Base-by-base conservation (phyloP, 768 basidiomycete genomes). In the Tulasnella sp. region DNA sequence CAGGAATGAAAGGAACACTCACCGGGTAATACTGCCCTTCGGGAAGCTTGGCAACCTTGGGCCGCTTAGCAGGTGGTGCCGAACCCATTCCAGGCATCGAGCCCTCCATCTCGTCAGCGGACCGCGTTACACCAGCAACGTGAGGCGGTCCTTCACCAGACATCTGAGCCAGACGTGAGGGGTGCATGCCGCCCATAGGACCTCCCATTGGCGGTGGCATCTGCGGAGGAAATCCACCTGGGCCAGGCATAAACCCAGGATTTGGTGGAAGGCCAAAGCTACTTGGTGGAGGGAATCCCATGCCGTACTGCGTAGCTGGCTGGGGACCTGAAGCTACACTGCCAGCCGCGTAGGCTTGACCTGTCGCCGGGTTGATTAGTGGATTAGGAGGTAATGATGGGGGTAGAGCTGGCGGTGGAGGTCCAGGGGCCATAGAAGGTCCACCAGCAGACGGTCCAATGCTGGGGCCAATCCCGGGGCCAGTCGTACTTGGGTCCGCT, bases 281-380 rank as follows among this genome's bases (percentile, higher is more conserved):
- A 37, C 61, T 20, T 44, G 79, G 55, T 61, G 42, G 23, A 13
- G 73, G 73, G 48, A 89, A 86, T 81, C 89, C 91, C 75, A 88
- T n/a, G 40, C 26, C 73, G 26, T 83, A 82, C 46, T 77, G 80
- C 15, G 94, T 94, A 18, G 93, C 91, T 16, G 96, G 95, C 81
- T 96, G 96, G 9, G 96, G 96, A 13, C 92, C 96, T 15, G 96
- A 95, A 1, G 95, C 94, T 73, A 98, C 88, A 0, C 93, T 93
- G 4, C 96, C 95, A 32, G 94, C 94, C 13, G 82, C 79, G 78
- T 92, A 95, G 0, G 89, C 89, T 2, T 88, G 73, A 84, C 88
- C 6, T 80, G 81, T 13, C 79, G 81, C 11, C 81, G 80, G 13
- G 81, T 82, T 11, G 80, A 78, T n/a, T 81, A 91, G 88, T 57